A percentile compares a stretch with the other conserved stretches of the same genome.
Conservation (phyloP, 2,329 filamentous ascomycete genomes). For the Neofusicoccum sp. region DNA sequence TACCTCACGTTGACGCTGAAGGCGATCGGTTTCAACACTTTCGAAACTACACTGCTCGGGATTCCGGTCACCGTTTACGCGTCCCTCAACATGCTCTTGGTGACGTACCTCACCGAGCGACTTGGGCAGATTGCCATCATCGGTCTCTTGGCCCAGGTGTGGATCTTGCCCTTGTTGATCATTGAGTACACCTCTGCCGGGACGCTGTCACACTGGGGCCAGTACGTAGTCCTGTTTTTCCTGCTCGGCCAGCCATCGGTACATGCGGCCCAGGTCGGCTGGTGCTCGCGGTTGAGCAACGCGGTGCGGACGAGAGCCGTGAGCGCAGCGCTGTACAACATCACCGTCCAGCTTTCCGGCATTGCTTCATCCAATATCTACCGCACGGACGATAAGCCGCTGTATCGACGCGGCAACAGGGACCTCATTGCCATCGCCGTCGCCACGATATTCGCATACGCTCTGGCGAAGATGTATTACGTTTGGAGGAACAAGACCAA, state of each 20-base stretch:
- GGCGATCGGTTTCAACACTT: constrained; percentile 36
- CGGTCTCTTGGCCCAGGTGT: constrained; percentile 40
- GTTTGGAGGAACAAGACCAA: constrained; percentile 23
- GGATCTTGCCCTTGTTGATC: constrained; percentile 39
- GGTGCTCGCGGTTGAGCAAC: constrained; percentile 43
- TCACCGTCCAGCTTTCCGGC: constrained; percentile 33
- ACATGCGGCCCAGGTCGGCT: constrained; percentile 45
- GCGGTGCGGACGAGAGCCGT: constrained; percentile 45
- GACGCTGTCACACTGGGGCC: constrained; percentile 36
- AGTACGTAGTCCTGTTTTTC: constrained; percentile 39
- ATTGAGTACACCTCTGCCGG: constrained; percentile 33
- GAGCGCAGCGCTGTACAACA: constrained; percentile 45
- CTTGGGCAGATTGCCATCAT: constrained; percentile 54
- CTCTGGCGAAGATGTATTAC: constrained; percentile 45
- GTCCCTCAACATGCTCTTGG: constrained; percentile 49
- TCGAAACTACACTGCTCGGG: constrained; percentile 39
- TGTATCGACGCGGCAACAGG: constrained; percentile 55
- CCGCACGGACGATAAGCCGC: constrained; percentile 49
- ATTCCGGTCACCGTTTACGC: constrained; percentile 48
- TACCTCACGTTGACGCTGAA: constrained; percentile 38
- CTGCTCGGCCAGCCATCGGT: constrained; percentile 45
- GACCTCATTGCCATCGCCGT: constrained; percentile 53
- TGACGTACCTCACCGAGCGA: constrained; percentile 51
- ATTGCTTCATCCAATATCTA: constrained; percentile 50
- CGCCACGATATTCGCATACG: constrained; percentile 54